Conservation (phyloP, 2,329 filamentous ascomycete species). For the Claviceps citrina region DNA sequence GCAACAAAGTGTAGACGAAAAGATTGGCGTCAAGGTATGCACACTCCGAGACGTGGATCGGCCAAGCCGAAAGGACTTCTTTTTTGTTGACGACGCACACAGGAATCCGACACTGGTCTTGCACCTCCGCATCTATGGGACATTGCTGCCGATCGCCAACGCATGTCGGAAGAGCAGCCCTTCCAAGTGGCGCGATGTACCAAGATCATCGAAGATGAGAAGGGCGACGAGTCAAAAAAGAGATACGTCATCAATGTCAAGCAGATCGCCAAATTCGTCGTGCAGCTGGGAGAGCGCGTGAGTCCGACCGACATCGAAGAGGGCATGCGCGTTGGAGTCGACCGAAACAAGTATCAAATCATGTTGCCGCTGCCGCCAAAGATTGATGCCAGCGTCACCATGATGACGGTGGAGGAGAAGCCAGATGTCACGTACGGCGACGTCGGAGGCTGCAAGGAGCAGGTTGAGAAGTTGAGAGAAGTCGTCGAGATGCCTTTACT, state of each 20-base stretch:
- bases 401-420: conserved; percentile 99
- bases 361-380: conserved; percentile 90
- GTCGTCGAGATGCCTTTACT: conserved; percentile 97
- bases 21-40: conserved; percentile 71
- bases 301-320: conserved; percentile 98
- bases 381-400: conserved; percentile 96
- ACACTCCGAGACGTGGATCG: background rate
- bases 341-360: conserved; percentile 98
- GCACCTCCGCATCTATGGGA: conserved; percentile 98
- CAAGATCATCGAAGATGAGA: conserved; percentile 96
- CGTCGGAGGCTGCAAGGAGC: conserved; percentile 97
- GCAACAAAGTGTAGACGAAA: conserved; percentile 95
- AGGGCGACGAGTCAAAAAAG: conserved; percentile 84
- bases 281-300: conserved; percentile 91
- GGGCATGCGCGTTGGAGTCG: conserved; percentile 96
- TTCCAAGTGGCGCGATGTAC: conserved; percentile 95
- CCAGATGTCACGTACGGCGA: conserved; percentile 98
- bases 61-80: background rate
- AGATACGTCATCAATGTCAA: conserved; percentile 99
- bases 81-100: conserved; percentile 11
- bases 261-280: conserved; percentile 98
- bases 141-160: conserved; percentile 90
- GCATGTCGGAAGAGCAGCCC: conserved; percentile 96
- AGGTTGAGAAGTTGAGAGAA: conserved; percentile 96
- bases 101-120: conserved; percentile 97